Base-by-base conservation (phyloP, 192 early-diverging fungal species). In the Coemansia sp. region DNA sequence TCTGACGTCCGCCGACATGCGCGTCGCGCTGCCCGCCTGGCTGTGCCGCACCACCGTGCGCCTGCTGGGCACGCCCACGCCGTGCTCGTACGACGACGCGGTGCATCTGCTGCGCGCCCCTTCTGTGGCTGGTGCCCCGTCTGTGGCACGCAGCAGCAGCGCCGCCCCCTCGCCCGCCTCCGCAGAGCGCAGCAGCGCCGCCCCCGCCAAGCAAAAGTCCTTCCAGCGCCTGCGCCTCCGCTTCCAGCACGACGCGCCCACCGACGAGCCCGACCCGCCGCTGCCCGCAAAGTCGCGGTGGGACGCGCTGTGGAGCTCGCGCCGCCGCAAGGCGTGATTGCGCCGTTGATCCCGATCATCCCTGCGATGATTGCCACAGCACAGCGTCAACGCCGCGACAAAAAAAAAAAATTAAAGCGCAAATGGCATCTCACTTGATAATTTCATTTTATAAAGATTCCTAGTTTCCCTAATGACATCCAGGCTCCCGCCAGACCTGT, bases 41-140 rank as follows among this genome's bases (percentile, higher is more conserved):
- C 79, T 81, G 24, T 76, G 79, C 53, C 79, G 79, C 51, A 81
- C 70, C 10, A 72, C 79, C 35, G 39, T 76, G 20, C 61, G 73
- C 8, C 60, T 81, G 27, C 49, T 81, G 29, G 78, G 65, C n/a
- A 70, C 63, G n/a, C 65, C 67, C 11, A 40, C 70, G 68, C 73
- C 78, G 8, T 38, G 61, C 24, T 70, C 71, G 41, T 59, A 41
- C 60, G 71, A 79, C 40, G 43, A 37, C 37, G 27, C 53, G 15
- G 31, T 41, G 20, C 22, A 37, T 22, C 10, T 40, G 37, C 22
- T 42, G 29, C 15, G 39, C 53, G n/a, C 39, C 31, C 15, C 39
- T 25, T 15, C 39, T n/a, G 32, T 10, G 35, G 32, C 57, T 38
- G 11, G 20, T 27, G 57, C 36, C 57, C 11, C 6, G n/a, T n/a